Base-by-base conservation (phyloP, 75 land plant species). In the Picea glauca region DNA sequence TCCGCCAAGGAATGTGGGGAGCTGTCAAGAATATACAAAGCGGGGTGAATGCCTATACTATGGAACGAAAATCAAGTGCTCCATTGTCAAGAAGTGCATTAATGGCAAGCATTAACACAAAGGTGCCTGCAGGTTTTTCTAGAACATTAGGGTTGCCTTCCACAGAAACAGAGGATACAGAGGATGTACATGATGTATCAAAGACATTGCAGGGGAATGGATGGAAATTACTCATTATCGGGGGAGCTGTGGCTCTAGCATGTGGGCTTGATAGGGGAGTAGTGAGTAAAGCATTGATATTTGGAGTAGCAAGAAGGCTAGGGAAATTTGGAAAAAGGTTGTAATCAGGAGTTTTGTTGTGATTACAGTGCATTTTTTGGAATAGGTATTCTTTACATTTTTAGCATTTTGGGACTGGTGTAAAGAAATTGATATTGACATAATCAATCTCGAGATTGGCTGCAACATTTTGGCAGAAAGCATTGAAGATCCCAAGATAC, bases 1-100 rank as follows among this genome's bases (percentile, higher is more conserved):
- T 98, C 14, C 92, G 96, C 4, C 98, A 93, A 78, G 98, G 99
- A 30, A 93, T 98, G 98, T 98, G 99, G 99, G 93, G 93, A 62
- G 86, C 92, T 43, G 96, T 98, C 43, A 95, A 93, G 85, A 95
- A 91, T 38, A 70, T 98, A 68, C 93, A 95, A 5, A 87, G 94
- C 40, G 99, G 99, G 33, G 54, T 95, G 75, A 79, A 86, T 82
- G 87, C 89, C 14, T 98, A 93, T 74, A 85, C 87, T 77, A 85
- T 82, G 58, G 83, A 76, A 2, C 89, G 95, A 60, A 87, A 84
- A 43, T 61, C 84, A 6, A 87, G 61, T 4, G 82, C 78, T 58
- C 78, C 96, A 5, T 72, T 85, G 2, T 90, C 99, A n/a, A 65
- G 83, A 65, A 62, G 81, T 76, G 94, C 94, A 12, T 66, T 79